phyloP scores from a whole-genome alignment of 2,329 filamentous ascomycete genomes.

The Chrysoporthe austroafricana region DNA sequence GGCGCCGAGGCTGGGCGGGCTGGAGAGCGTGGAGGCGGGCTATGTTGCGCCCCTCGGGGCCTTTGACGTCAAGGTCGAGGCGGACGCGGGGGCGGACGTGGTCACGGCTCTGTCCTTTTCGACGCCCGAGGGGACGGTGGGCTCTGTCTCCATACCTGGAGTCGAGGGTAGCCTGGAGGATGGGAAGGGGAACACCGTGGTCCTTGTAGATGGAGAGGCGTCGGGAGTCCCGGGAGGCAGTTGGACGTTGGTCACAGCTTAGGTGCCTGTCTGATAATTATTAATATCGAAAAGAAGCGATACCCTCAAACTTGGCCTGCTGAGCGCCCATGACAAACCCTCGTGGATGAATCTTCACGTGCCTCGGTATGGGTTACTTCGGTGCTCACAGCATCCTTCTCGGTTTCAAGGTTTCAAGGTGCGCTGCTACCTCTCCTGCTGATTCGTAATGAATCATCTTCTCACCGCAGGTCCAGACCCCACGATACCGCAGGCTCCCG shows the following conservation, averaged over 20 bases:
- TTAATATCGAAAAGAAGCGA: neutral
- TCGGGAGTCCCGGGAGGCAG: conserved; percentile 6
- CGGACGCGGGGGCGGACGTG: neutral
- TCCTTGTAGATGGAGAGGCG: conserved; percentile 10
- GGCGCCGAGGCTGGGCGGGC: conserved; percentile 17
- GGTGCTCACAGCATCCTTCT: no score
- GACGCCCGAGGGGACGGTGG: conserved; percentile 2
- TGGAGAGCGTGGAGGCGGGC: conserved; percentile 7
- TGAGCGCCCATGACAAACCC: no score
- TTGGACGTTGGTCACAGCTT: conserved; percentile 1
- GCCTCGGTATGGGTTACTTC: no score
- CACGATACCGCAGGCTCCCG: neutral
- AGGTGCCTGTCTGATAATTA: neutral
- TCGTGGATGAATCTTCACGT: no score
- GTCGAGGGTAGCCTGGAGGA: neutral
- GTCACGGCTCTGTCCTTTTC: conserved; percentile 1
- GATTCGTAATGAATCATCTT: neutral
- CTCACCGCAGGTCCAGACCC: conserved; percentile 1
- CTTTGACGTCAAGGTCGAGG: conserved; percentile 14
- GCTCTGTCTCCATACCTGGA: conserved; percentile 8
- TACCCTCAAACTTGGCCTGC: no score
- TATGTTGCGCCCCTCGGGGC: conserved; percentile 3
- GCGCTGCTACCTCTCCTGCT: neutral
- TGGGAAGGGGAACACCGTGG: neutral
- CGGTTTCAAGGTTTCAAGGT: no score